Conservation (phyloP, 1,139 yeast species). For the Saccharomycopsis hybrid region DNA sequence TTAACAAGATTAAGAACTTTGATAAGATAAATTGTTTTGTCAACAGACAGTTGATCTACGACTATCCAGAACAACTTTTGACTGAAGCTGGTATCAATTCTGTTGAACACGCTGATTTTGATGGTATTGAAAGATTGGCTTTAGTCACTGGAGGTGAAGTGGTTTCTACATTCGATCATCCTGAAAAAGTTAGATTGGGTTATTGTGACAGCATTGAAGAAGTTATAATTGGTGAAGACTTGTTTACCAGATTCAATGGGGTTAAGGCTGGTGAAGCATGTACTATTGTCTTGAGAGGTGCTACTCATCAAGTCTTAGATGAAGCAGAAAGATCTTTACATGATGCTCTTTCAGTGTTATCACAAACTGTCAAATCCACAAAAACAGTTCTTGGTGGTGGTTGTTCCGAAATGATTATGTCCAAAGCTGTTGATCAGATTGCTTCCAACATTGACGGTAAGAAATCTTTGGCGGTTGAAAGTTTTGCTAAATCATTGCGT, state of each 20-base stretch:
- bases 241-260: constrained; percentile 82
- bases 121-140: constrained; percentile 94
- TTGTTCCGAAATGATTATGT: constrained; percentile 96
- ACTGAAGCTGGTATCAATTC: constrained; percentile 84
- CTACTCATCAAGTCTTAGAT: constrained; percentile 91
- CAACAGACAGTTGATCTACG: constrained; percentile 98
- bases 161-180: constrained; percentile 91
- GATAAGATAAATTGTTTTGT: constrained; percentile 95
- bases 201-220: constrained; percentile 89
- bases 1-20: constrained; percentile 89
- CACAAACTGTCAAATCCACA: constrained; percentile 94
- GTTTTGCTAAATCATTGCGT: constrained; percentile 89
- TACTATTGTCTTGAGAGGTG: constrained; percentile 92
- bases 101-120: constrained; percentile 97
- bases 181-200: constrained; percentile 81
- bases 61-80: constrained; percentile 94
- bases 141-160: constrained; percentile 98
- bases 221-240: constrained; percentile 82
- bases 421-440: constrained; percentile 92
- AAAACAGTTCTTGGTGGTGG: constrained; percentile 97
- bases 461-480: constrained; percentile 88
- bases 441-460: constrained; percentile 94
- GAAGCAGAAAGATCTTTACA: constrained; percentile 97
- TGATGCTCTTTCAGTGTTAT: constrained; percentile 90
- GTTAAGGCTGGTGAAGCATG: constrained; percentile 96